These are phyloP conservation scores for Ophiosphaerella korrae DNA, from an alignment of 2,329 filamentous ascomycete genomes.

Conservation along the genomic window DNA sequence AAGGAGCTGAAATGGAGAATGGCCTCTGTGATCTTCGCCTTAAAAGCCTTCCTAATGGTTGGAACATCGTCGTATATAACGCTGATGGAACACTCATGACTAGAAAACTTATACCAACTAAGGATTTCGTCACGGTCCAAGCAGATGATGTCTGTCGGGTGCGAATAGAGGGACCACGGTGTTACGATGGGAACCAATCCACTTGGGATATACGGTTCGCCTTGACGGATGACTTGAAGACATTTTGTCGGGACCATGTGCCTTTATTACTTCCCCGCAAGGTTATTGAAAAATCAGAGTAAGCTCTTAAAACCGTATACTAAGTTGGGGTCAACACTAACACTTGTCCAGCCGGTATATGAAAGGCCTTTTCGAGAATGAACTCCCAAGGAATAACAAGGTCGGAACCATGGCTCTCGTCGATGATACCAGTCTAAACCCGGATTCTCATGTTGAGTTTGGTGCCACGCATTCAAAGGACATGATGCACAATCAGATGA, in stretches of 20 bases:
- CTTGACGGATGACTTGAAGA: constrained; percentile 7
- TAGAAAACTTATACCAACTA: constrained; percentile 7
- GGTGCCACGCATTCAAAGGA: too few relatives aligned
- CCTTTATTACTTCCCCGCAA: not conserved
- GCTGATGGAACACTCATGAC: not conserved
- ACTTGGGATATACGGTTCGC: constrained; percentile 32
- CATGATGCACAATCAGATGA: too few relatives aligned
- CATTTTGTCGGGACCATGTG: constrained; percentile 12
- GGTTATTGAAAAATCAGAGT: too few relatives aligned
- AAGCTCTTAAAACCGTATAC: too few relatives aligned
- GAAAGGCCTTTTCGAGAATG: constrained; percentile 16
- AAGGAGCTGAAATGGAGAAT: not conserved
- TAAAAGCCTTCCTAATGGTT: not conserved
- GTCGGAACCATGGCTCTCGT: constrained; percentile 7
- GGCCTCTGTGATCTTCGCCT: not conserved
- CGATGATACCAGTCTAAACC: not conserved
- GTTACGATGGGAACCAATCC: constrained; percentile 6
- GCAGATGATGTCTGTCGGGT: constrained; percentile 25
- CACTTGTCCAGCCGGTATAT: constrained; percentile 3
- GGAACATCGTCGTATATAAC: constrained; percentile 3
- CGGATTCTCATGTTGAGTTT: too few relatives aligned
- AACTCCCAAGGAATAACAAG: constrained; percentile 17
- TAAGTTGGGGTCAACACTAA: too few relatives aligned
- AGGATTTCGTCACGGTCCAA: constrained; percentile 13
- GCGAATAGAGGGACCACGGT: constrained; percentile 22